Percentiles rank a stretch among this genome's conserved stretches.
Conservation (phyloP, 2,329 filamentous ascomycete genomes). For the Thielaviopsis musarum region DNA sequence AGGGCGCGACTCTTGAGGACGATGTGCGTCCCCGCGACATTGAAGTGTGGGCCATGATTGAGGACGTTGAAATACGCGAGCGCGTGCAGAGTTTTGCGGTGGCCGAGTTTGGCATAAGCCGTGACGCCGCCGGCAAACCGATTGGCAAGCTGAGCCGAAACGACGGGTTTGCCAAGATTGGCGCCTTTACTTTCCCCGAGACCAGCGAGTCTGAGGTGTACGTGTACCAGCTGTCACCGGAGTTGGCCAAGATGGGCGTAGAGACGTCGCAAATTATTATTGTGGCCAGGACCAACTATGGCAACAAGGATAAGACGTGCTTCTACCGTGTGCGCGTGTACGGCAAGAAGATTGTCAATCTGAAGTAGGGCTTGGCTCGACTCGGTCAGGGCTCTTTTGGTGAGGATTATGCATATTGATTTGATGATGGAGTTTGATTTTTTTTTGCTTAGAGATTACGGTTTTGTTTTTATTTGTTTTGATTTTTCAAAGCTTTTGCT, state of each 20-base stretch:
- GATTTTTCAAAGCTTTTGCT: neutral
- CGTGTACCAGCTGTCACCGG: constrained; percentile 34
- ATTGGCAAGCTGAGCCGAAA: constrained; percentile 14
- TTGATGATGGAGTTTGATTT: neutral
- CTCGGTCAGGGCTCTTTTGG: no score
- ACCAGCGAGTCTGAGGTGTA: constrained; percentile 29
- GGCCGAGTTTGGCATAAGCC: constrained; percentile 23
- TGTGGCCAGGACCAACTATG: constrained; percentile 41
- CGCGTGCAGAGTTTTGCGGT: constrained; percentile 27
- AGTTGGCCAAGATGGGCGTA: constrained; percentile 30
- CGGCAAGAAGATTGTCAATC: constrained; percentile 18
- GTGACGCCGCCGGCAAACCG: constrained; percentile 13
- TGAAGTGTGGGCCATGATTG: constrained; percentile 50
- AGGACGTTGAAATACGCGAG: constrained; percentile 25
- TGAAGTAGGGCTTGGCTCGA: no score
- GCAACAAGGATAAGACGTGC: constrained; percentile 41
- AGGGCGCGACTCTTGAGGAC: constrained; percentile 42
- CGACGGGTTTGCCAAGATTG: constrained; percentile 38
- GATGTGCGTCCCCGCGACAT: constrained; percentile 47
- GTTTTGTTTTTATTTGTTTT: neutral
- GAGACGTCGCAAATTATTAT: constrained; percentile 36
- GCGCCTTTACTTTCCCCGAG: constrained; percentile 36
- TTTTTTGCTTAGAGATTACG: neutral
- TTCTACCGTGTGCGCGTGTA: constrained; percentile 47
- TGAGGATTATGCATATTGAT: no score